Evolutionary conservation across 805 yeast genomes (phyloP), one percentile per base, ranked within the genome.

Genomic region (Metschnikowia koreensis): DNA sequence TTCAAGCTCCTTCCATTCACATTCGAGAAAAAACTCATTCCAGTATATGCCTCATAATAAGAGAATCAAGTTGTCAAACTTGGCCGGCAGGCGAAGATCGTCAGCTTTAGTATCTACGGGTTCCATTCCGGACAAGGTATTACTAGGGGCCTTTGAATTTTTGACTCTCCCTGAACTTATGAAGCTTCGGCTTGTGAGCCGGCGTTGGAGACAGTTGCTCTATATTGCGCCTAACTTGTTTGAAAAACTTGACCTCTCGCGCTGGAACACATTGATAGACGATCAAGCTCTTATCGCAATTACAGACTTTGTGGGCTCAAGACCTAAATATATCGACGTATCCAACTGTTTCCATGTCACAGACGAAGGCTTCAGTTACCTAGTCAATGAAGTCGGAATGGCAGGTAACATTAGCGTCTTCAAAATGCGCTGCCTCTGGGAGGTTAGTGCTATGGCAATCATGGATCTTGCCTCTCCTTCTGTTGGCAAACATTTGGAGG

Each of bases 281-380:
- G 92, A 87, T 65, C 62, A 72, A 7, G 79, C 82, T 0, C 68
- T 87, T 47, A 74, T 76, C 11, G 71, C 78, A 41, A 84, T 87
- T 50, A 81, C 87, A 0, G 81, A 83, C 57, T 84, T 87, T 66
- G 91, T 83, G 13, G 90, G 90, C 1, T 74, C 87, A 3, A 71
- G 91, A 49, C 92, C 91, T 0, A 70, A 71, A 53, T 52, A 64
- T 13, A 81, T 87, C 42, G 80, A 86, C 60, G 76, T 87, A 15
- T 82, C 90, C 22, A 83, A 83, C 63, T 87, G 94, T 63, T 87
- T 83, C 70, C 92, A 87, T 64, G 74, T 87, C 7, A 85, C 92
- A 0, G 92, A 87, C 64, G 84, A 79, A 54, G 90, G 92, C 0
- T 87, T 87, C 65, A 78, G 83, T 42, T 83, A 82, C 60, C 72